phyloP scores from a whole-genome alignment of 345 rosid species.

The Conringia planisiliqua region DNA sequence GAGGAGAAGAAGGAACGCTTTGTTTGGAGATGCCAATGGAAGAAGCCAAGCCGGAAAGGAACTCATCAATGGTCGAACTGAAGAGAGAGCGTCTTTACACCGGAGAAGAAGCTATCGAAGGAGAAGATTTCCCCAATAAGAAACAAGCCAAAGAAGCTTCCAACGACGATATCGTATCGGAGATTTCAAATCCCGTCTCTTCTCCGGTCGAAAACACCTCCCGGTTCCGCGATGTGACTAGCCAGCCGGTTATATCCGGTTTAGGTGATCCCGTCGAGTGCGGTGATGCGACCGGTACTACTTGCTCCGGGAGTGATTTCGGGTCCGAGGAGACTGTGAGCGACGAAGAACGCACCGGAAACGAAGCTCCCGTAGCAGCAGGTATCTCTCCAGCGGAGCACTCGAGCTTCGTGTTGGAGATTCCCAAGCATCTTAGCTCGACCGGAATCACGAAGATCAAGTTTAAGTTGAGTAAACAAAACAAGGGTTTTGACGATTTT shows the following conservation, averaged over 20 bases:
- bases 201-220: conserved; percentile 55
- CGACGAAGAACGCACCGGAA: conserved; percentile 48
- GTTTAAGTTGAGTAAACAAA: conserved; percentile 72
- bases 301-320: conserved; percentile 36
- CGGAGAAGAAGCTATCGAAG: conserved; percentile 35
- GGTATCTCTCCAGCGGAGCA: conserved; percentile 18
- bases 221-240: conserved; percentile 49
- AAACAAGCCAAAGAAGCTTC: conserved; percentile 70
- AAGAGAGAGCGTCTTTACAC: conserved; percentile 41
- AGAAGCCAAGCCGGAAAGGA: conserved; percentile 26
- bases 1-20: conserved; percentile 54
- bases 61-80: conserved; percentile 39
- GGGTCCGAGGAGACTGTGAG: conserved; percentile 53
- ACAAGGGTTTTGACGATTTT: conserved; percentile 42
- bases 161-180: conserved; percentile 69
- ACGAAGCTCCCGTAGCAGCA: conserved; percentile 20
- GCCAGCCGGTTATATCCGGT: conserved; percentile 38
- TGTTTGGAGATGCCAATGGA: conserved; percentile 38
- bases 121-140: conserved; percentile 38
- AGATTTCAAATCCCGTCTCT: conserved; percentile 69
- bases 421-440: conserved; percentile 77
- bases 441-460: conserved; percentile 86
- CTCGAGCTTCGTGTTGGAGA: conserved; percentile 64
- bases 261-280: conserved; percentile 32
- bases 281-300: neutral